Conservation (phyloP, 1,284 basidiomycete genomes). For the Cystobasidiaceae sp. region DNA sequence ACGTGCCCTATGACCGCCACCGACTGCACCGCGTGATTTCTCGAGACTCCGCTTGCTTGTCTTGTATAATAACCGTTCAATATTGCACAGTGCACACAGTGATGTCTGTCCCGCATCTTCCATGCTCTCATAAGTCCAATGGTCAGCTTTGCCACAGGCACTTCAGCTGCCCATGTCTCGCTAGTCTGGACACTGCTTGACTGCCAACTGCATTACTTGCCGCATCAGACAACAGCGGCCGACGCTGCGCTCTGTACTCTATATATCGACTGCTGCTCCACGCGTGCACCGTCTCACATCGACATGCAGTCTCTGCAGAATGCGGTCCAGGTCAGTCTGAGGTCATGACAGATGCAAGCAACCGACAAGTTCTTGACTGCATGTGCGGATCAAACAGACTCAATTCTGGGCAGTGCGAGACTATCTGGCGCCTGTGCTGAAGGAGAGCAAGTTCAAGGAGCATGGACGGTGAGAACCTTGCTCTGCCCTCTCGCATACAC, state of each 20-base stretch:
- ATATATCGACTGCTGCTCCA: background rate
- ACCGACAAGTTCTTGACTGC: background rate
- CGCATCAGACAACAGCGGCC: no score
- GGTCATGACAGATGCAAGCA: background rate
- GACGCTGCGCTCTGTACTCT: no score
- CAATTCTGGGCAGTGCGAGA: constrained; percentile 87
- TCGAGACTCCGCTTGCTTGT: no score
- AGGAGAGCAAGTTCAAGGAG: constrained; percentile 98
- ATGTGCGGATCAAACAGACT: constrained; percentile 3
- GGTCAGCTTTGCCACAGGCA: no score
- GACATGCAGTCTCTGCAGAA: constrained; percentile 30
- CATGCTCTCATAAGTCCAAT: no score
- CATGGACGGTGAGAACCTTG: constrained; percentile 68
- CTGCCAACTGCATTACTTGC: background rate
- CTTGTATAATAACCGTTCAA: no score
- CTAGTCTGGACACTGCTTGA: background rate
- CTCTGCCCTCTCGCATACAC: constrained; percentile 69
- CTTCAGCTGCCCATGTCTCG: no score
- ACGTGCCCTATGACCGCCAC: no score
- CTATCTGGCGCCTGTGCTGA: constrained; percentile 89
- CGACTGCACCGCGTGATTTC: no score
- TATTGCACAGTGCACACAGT: no score
- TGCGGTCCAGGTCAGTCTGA: constrained; percentile 19
- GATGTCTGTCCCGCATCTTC: no score
- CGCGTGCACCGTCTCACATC: background rate